Evolutionary conservation across 2,329 filamentous ascomycete species (phyloP), one percentile per base, ranked within the genome.

Genomic region (Ceratocystis variospora): DNA sequence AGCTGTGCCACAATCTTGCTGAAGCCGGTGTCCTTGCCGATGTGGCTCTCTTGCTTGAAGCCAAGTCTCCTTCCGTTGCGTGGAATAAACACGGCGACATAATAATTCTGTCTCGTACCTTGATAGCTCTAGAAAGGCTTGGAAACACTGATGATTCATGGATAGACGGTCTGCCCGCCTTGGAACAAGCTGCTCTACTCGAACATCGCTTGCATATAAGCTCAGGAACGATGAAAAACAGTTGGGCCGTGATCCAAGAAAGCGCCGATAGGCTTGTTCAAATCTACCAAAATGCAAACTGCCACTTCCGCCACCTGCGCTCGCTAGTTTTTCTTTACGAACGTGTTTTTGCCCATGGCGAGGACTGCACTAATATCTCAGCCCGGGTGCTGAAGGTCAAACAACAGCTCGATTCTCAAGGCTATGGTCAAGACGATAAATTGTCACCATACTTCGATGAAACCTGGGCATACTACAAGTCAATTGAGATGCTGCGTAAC

Each of bases 1-100:
- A 81, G 17, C 82, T 89, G n/a, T 81, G 87, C 66, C 79, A 81
- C 17, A 80, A 80, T 64, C 78, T 87, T 70, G 77, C 88, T 4
- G 80, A 82, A 31, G 79, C 83, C 48, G 84, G 83, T 1, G 77
- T 80, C 1, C 74, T 89, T 31, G 73, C 77, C n/a, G 73, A 75
- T 1, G 78, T 89, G n/a, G 80, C 81, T 0, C 70, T 76, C 4
- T 74, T 75, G 1, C 76, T 87, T 5, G 73, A 77, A 1, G 79
- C 74, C 0, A 75, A 78, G 61, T 78, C 87, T 0, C 76, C 86
- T 0, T 72, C 73, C 1, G 71, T 76, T 3, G 79, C 82, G 1
- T 88, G 86, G 82, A 74, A 75, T n/a, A 72, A 75, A 8, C 78
- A 76, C 37, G 77, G 80, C 8, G 78, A 81, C 64, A 75, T 80